phyloP scores from a whole-genome alignment of 192 early-diverging fungal species.

The Haplosporangium gracile region DNA sequence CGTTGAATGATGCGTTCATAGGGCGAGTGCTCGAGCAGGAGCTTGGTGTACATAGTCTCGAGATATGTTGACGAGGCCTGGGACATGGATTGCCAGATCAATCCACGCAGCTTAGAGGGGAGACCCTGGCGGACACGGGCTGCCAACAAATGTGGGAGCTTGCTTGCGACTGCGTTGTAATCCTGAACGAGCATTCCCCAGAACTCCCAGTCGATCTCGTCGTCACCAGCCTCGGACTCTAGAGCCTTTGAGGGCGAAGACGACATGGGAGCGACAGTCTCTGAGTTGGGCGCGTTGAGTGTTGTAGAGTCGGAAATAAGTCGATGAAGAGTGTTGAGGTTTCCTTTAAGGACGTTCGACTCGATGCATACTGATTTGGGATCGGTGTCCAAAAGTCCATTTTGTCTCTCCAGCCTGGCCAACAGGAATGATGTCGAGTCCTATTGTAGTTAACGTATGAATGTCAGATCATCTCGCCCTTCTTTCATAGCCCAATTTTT shows the following conservation, averaged over 20 bases:
- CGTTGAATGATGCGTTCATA: conserved; percentile 94
- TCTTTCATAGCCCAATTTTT: background rate
- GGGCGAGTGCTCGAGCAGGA: conserved; percentile 79
- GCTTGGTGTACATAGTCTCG: conserved; percentile 85
- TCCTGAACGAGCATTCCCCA: conserved; percentile 88
- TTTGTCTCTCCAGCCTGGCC: conserved; percentile 71
- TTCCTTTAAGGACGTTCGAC: conserved; percentile 69
- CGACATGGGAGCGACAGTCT: conserved; percentile 8
- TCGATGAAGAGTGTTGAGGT: conserved; percentile 64
- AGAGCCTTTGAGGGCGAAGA: conserved; percentile 25
- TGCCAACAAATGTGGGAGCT: conserved; percentile 76
- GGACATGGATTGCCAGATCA: conserved; percentile 94
- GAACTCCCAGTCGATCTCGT: conserved; percentile 79
- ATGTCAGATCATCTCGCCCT: background rate
- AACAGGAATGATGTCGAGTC: conserved; percentile 67
- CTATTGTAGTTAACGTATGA: conserved; percentile 39
- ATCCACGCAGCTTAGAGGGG: conserved; percentile 85
- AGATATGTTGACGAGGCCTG: conserved; percentile 84
- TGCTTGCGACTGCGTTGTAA: conserved; percentile 77
- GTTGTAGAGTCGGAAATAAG: conserved; percentile 58
- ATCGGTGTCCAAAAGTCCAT: conserved; percentile 68
- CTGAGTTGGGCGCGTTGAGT: conserved; percentile 24
- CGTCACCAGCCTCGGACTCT: conserved; percentile 28
- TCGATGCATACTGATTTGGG: conserved; percentile 73
- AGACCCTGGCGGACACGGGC: conserved; percentile 84